phyloP scores from a whole-genome alignment of 2,329 filamentous ascomycete genomes.

The Emergomyces pasteurianus region DNA sequence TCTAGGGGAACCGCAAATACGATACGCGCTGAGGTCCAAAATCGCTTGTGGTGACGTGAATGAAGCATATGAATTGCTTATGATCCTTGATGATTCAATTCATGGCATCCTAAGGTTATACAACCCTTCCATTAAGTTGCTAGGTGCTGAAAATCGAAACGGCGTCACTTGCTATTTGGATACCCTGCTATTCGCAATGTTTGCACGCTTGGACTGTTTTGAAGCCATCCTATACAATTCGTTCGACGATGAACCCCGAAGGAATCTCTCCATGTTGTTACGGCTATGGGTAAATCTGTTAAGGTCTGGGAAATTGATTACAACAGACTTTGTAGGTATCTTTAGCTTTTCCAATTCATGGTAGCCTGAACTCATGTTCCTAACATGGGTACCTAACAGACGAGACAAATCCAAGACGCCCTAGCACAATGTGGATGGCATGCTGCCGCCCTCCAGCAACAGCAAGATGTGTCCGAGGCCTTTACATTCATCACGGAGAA shows the following conservation, averaged over 20 bases:
- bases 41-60: slow-evolving; percentile 59
- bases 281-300: slow-evolving; percentile 91
- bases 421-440: slow-evolving; percentile 79
- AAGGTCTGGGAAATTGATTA: slow-evolving; percentile 72
- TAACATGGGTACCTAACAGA: slow-evolving; percentile 37
- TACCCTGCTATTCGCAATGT: slow-evolving; percentile 88
- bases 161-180: slow-evolving; percentile 93
- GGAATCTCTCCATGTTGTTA: slow-evolving; percentile 63
- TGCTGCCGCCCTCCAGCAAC: slow-evolving; percentile 62
- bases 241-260: slow-evolving; percentile 59
- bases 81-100: slow-evolving; percentile 68
- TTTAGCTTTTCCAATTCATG: background rate
- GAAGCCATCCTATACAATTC: slow-evolving; percentile 81
- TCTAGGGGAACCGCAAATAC: slow-evolving; percentile 50
- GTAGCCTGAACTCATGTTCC: background rate
- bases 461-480: slow-evolving; percentile 92
- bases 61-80: slow-evolving; percentile 62
- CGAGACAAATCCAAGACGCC: slow-evolving; percentile 67
- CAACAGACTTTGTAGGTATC: slow-evolving; percentile 60
- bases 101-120: slow-evolving; percentile 67
- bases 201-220: slow-evolving; percentile 77
- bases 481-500: slow-evolving; percentile 91
- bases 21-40: slow-evolving; percentile 48
- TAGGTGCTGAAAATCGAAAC: slow-evolving; percentile 75
- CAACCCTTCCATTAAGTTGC: slow-evolving; percentile 57